Evolutionary conservation across 495 filamentous ascomycete genomes (phyloP).

Genomic region (Entonaema liquescens): DNA sequence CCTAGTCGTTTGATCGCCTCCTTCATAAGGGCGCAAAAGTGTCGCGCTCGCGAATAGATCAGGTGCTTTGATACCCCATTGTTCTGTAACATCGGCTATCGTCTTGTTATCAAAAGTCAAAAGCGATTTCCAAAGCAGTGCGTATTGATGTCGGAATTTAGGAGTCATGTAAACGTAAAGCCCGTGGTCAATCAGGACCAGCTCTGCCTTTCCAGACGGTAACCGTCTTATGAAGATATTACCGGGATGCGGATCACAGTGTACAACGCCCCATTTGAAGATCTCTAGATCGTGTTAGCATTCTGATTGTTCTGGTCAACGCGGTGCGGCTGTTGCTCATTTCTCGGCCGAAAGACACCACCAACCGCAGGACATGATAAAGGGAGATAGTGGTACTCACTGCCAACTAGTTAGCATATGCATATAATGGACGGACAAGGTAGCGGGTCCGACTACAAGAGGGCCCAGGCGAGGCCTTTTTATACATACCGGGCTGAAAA

Average conservation of each 20-base stretch:
- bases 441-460: not conserved
- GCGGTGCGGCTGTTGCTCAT: not conserved
- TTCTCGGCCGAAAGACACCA: not conserved
- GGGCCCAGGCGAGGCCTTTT: not conserved
- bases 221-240: conserved; percentile 95
- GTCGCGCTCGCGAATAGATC: conserved; percentile 93
- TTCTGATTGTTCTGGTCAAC: not conserved
- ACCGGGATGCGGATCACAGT: conserved; percentile 95
- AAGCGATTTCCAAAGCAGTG: conserved; percentile 90
- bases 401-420: conserved; percentile 19
- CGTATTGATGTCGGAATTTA: conserved; percentile 87
- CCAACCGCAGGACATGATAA: not conserved
- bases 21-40: conserved; percentile 87
- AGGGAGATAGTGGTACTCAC: conserved; percentile 15
- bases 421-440: not conserved
- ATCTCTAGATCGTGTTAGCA: conserved; percentile 65
- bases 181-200: conserved; percentile 96
- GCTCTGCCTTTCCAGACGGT: conserved; percentile 80
- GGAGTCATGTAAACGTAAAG: conserved; percentile 91
- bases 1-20: conserved; percentile 74
- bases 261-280: conserved; percentile 92
- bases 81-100: conserved; percentile 69
- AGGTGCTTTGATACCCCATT: conserved; percentile 87
- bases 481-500: conserved; percentile 70
- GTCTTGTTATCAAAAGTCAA: conserved; percentile 92